phyloP scores from a whole-genome alignment of 257 asterid species.

The Orobanche coerulescens region DNA sequence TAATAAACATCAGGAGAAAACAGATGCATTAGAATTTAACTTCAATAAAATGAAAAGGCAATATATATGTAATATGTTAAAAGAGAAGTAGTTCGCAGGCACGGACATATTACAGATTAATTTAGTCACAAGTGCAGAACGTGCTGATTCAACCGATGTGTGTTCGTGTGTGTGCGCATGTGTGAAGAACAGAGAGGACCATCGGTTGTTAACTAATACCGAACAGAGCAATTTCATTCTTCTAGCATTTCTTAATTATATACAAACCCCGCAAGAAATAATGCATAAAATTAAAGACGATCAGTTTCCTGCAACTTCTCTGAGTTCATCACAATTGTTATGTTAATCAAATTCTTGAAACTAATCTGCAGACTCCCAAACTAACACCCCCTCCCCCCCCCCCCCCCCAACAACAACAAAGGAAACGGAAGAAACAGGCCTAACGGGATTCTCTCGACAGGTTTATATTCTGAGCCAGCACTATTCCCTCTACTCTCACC shows the following conservation, averaged over 20 bases:
- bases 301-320: neutral
- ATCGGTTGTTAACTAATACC: neutral
- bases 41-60: constrained; percentile 3
- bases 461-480: too few species aligned
- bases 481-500: constrained; percentile 5
- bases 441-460: too few species aligned
- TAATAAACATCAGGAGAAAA: constrained; percentile 42
- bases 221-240: neutral
- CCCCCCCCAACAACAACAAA: too few species aligned
- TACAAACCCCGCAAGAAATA: neutral
- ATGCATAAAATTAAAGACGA: neutral
- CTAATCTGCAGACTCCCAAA: too few species aligned
- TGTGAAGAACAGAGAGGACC: neutral
- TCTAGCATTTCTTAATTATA: constrained; percentile 7
- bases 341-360: constrained; percentile 1
- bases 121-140: constrained; percentile 2
- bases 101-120: neutral
- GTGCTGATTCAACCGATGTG: too few species aligned
- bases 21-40: neutral
- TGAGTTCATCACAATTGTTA: neutral
- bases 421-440: too few species aligned
- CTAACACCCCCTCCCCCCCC: too few species aligned
- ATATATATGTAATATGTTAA: neutral
- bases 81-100: neutral
- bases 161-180: too few species aligned